Percentiles rank a stretch among this genome's conserved stretches.
phyloP scores from a whole-genome alignment of 2,329 filamentous ascomycete species.

The Pestalotiopsis sp. region DNA sequence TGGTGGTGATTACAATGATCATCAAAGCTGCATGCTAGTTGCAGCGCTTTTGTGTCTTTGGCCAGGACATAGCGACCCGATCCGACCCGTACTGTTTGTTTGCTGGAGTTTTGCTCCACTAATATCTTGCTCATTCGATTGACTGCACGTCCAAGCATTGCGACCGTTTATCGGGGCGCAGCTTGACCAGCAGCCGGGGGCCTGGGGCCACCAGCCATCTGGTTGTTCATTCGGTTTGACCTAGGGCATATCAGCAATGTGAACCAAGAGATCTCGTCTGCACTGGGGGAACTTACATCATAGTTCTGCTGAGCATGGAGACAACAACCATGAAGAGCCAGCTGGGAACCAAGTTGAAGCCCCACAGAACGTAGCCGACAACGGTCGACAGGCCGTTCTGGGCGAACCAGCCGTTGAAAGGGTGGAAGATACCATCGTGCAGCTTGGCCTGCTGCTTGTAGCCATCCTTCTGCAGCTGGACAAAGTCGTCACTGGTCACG shows the following conservation, averaged over 20 bases:
- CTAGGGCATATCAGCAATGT: constrained; percentile 11
- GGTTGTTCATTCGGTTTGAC: constrained; percentile 22
- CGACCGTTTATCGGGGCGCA: constrained; percentile 23
- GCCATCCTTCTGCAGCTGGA: constrained; percentile 59
- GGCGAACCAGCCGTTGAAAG: constrained; percentile 70
- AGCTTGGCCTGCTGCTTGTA: constrained; percentile 41
- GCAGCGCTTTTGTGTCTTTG: neutral
- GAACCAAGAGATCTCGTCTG: neutral
- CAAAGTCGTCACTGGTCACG: constrained; percentile 65
- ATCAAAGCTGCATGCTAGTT: neutral
- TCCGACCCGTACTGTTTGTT: neutral
- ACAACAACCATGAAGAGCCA: constrained; percentile 80
- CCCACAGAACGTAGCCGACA: constrained; percentile 69
- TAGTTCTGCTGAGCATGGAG: constrained; percentile 70
- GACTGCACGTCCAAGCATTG: neutral
- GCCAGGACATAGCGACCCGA: neutral
- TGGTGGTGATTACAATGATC: neutral
- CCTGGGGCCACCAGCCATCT: constrained; percentile 25
- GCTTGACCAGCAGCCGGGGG: constrained; percentile 30
- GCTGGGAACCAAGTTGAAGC: constrained; percentile 67
- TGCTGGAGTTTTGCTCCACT: neutral
- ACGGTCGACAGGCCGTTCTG: constrained; percentile 65
- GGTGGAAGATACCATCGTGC: constrained; percentile 72
- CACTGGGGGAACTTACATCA: constrained; percentile 67
- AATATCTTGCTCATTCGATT: neutral